Evolutionary conservation across 2,329 filamentous ascomycete genomes (phyloP).

Genomic region (Myriosclerotinia duriaeana): DNA sequence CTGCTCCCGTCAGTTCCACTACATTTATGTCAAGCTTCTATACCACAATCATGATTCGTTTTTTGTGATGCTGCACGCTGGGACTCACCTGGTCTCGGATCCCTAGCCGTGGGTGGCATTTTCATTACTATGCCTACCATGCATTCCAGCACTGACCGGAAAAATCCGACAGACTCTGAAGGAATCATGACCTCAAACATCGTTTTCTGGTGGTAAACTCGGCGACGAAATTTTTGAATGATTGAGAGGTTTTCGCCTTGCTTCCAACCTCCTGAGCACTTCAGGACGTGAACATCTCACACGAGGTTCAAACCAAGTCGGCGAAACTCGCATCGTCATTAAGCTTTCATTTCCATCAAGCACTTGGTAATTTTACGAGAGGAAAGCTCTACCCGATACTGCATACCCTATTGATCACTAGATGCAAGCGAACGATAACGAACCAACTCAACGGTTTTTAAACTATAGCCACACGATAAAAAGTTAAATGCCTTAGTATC

Average conservation of each 20-base stretch:
- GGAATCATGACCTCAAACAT: neutral
- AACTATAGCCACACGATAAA: neutral
- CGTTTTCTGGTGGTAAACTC: neutral
- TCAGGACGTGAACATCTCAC: neutral
- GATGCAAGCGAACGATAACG: neutral
- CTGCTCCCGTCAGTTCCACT: too few relatives aligned
- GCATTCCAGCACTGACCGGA: accelerated
- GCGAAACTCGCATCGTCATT: too few relatives aligned
- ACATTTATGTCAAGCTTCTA: too few relatives aligned
- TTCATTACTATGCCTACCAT: neutral
- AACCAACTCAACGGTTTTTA: too few relatives aligned
- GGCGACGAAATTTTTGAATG: neutral
- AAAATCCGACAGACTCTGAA: too few relatives aligned
- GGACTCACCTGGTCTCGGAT: neutral
- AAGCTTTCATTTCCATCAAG: neutral
- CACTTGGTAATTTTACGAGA: neutral
- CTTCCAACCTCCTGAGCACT: neutral
- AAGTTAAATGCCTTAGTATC: neutral
- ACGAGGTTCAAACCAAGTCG: neutral
- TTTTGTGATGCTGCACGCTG: neutral
- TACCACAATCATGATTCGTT: neutral
- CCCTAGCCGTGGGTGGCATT: neutral
- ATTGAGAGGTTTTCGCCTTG: neutral
- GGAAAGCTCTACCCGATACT: too few relatives aligned
- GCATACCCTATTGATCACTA: neutral